Evolutionary conservation across 2,329 filamentous ascomycete species (phyloP), one percentile per base, ranked within the genome.

Genomic region (Microsporum ferrugineum): DNA sequence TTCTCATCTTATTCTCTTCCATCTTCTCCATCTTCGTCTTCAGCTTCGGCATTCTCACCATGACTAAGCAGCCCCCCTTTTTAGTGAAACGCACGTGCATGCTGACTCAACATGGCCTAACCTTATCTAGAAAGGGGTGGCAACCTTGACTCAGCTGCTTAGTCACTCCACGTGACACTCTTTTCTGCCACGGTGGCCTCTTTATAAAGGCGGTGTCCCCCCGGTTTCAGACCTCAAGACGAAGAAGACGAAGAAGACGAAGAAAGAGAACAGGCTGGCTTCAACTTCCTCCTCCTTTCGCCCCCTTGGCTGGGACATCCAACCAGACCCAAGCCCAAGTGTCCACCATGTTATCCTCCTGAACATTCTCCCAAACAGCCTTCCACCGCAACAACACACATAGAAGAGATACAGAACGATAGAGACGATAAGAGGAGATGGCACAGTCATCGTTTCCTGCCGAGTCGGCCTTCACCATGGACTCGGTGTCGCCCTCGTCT

Each of bases 401-500:
- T 36, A 5, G 34, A 17, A 34, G 49, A 33, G 3, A 17, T n/a
- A 31, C 39, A 43, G 7, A 12, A 7, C 1, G 29, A 47, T 23
- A 47, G 23, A 47, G 43, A 29, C 43, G 23, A 27, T 23, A 8
- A 47, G 6, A 47, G 34, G n/a, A 31, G 36, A 60, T 41, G 53
- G 10, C 49, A n/a, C 33, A 61, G 34, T 49, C 45, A 56, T 27
- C 27, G 41, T 61, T 59, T 47, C 60, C 53, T 47, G 73, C 75
- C 72, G 70, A 73, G 63, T 67, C 71, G 61, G 65, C 65, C 33
- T 72, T 71, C 58, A 68, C 70, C 43, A 66, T 69, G 14, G 65
- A 71, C 61, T 69, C 72, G 61, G 62, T 74, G 60, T 67, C 72
- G 29, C 63, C 64, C 49, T 68, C 69, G 4, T 71, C 73, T 2